phyloP scores from a whole-genome alignment of 2,329 filamentous ascomycete species.

The Alternaria brassicicola region DNA sequence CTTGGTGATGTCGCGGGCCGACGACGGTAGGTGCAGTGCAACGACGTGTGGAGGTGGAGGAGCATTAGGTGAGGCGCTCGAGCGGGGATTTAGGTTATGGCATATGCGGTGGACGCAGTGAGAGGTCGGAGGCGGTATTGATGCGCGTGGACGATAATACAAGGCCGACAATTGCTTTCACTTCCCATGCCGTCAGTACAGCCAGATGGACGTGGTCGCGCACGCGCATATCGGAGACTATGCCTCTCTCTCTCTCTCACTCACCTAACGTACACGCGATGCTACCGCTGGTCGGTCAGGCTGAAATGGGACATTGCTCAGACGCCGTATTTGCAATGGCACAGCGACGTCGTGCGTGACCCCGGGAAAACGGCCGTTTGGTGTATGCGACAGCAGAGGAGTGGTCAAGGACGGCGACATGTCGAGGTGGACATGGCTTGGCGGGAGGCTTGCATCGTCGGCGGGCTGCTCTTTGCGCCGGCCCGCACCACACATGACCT shows the following conservation, averaged over 20 bases:
- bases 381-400: constrained; percentile 10
- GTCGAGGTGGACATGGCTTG: constrained; percentile 14
- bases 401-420: constrained; percentile 1
- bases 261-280: constrained; percentile 10
- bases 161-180: constrained; percentile 3
- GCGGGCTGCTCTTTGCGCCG: constrained; percentile 7
- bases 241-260: constrained; percentile 23
- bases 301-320: constrained; percentile 40
- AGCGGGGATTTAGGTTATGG: constrained; percentile 1
- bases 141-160: not conserved
- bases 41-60: constrained; percentile 19
- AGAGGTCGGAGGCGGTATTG: not conserved
- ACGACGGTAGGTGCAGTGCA: constrained; percentile 10
- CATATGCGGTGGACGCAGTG: constrained; percentile 3
- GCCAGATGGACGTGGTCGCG: not conserved
- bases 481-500: constrained; percentile 2
- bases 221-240: constrained; percentile 11
- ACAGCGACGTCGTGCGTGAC: not conserved
- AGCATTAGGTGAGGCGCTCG: constrained; percentile 22
- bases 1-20: constrained; percentile 8
- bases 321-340: constrained; percentile 1
- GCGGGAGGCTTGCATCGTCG: constrained; percentile 8
- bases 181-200: constrained; percentile 11
- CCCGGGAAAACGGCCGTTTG: not conserved
- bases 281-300: constrained; percentile 25